phyloP scores from a whole-genome alignment of 2,329 filamentous ascomycete species.

The Cephalotrichum gorgonifer region DNA sequence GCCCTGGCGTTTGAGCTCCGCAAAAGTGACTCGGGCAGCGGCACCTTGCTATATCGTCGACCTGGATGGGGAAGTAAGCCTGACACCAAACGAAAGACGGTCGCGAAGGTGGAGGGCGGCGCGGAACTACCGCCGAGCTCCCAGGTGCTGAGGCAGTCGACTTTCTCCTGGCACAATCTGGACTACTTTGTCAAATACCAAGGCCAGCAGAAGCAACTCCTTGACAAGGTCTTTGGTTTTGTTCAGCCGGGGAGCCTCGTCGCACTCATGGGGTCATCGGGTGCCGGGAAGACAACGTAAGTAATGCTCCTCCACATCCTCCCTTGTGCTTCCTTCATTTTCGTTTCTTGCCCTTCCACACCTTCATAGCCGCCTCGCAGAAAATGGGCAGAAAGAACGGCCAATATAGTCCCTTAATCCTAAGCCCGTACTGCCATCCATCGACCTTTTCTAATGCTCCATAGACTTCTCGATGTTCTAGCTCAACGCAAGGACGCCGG shows the following conservation, averaged over 20 bases:
- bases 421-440: no score
- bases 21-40: slow-evolving; percentile 44
- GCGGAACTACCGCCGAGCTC: slow-evolving; percentile 2
- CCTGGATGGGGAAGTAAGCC: slow-evolving; percentile 20
- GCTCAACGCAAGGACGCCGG: slow-evolving; percentile 54
- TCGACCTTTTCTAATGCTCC: background rate
- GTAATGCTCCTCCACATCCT: no score
- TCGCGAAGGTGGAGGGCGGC: slow-evolving; percentile 25
- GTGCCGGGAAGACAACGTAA: slow-evolving; percentile 69
- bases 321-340: no score
- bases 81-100: slow-evolving; percentile 16
- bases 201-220: slow-evolving; percentile 40
- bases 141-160: slow-evolving; percentile 41
- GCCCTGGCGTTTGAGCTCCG: slow-evolving; percentile 59
- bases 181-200: slow-evolving; percentile 61
- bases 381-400: no score
- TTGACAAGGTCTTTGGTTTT: slow-evolving; percentile 61
- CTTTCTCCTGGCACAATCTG: slow-evolving; percentile 62
- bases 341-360: no score
- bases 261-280: slow-evolving; percentile 69
- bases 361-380: no score
- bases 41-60: slow-evolving; percentile 51
- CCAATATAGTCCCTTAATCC: no score
- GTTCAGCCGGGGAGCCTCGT: slow-evolving; percentile 73
- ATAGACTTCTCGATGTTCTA: slow-evolving; percentile 50